Conservation (phyloP, 2,329 filamentous ascomycete species). For the Cordyceps farinosa region DNA sequence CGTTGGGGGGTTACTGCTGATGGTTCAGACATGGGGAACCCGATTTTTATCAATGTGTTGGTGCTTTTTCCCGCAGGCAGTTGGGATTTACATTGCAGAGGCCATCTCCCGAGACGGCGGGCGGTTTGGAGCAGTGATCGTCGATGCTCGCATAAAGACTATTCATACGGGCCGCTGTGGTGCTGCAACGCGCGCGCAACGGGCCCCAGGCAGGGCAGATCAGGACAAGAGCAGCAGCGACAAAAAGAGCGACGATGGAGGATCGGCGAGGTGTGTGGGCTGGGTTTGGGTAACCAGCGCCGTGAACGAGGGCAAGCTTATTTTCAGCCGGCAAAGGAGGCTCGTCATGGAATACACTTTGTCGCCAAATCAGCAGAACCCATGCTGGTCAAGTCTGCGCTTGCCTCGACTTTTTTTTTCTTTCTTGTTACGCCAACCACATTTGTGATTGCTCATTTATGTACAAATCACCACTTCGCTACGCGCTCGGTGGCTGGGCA, state of each 20-base stretch:
- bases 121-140: neutral
- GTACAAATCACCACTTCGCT: neutral
- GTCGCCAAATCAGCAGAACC: too few species aligned
- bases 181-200: neutral
- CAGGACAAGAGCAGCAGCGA: neutral
- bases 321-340: too few species aligned
- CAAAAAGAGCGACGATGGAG: neutral
- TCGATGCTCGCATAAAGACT: neutral
- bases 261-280: neutral
- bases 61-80: too few species aligned
- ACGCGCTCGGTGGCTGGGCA: neutral
- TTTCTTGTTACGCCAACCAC: neutral
- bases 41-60: too few species aligned
- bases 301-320: neutral
- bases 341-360: too few species aligned
- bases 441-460: neutral
- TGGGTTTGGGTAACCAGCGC: neutral
- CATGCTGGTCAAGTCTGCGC: too few species aligned
- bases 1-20: too few species aligned
- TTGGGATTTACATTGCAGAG: neutral
- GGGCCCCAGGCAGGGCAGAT: neutral
- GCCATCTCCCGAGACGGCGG: neutral
- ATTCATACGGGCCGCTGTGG: neutral
- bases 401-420: too few species aligned
- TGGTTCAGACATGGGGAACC: too few species aligned